Percentiles rank a stretch among this genome's conserved stretches.
Conservation (phyloP, 495 filamentous ascomycete genomes). For the Cudoniella acicularis region DNA sequence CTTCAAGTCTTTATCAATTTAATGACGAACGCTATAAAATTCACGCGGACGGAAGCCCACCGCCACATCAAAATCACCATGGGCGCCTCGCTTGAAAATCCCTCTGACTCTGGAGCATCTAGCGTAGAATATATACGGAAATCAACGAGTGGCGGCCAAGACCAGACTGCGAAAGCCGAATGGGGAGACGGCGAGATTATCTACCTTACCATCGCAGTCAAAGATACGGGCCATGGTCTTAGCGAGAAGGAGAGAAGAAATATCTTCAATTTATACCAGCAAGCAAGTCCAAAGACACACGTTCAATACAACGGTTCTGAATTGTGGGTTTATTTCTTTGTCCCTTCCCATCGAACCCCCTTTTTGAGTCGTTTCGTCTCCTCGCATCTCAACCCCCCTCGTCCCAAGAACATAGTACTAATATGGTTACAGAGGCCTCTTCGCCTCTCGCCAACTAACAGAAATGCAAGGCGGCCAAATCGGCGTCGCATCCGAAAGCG, state of each 20-base stretch:
- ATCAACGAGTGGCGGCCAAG: constrained; percentile 35
- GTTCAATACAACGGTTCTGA: constrained; percentile 78
- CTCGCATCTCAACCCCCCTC: no score
- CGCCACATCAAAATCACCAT: constrained; percentile 64
- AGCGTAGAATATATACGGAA: constrained; percentile 10
- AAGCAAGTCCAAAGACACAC: constrained; percentile 69
- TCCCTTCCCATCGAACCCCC: no score
- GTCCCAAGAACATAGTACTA: no score
- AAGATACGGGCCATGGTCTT: constrained; percentile 73
- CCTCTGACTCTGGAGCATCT: neutral
- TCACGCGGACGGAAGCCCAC: constrained; percentile 37
- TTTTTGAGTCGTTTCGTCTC: no score
- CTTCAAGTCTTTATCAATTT: constrained; percentile 62
- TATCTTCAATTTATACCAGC: constrained; percentile 75
- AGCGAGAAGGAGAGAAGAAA: constrained; percentile 66
- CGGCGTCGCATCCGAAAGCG: constrained; percentile 66
- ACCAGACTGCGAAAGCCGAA: constrained; percentile 49
- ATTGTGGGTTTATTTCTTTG: no score
- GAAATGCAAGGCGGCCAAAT: constrained; percentile 83
- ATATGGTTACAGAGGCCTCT: no score
- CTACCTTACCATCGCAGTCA: constrained; percentile 69
- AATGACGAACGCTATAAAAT: constrained; percentile 57
- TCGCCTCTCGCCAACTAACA: constrained; percentile 71
- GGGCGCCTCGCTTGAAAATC: constrained; percentile 26
- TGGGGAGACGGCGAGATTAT: constrained; percentile 67